These are phyloP conservation scores for Monascus ruber DNA, from an alignment of 2,329 filamentous ascomycete species.

Conservation along the genomic window DNA sequence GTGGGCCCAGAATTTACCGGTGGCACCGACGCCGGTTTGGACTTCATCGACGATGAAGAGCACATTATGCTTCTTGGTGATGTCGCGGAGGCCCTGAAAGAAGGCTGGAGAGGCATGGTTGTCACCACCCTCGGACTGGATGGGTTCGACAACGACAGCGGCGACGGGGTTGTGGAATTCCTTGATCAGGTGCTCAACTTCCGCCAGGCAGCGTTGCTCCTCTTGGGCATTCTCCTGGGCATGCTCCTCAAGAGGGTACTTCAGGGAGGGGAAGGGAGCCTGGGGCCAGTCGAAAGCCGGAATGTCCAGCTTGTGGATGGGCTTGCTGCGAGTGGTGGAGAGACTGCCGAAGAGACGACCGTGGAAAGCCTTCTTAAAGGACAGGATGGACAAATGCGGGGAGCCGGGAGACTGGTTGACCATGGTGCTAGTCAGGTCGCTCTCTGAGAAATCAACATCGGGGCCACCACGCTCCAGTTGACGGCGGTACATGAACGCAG, in stretches of 20 bases:
- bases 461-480: constrained; percentile 70
- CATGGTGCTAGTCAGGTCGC: constrained; percentile 68
- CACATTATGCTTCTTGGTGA: constrained; percentile 57
- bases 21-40: constrained; percentile 85
- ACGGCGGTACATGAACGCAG: constrained; percentile 85
- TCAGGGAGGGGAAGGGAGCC: constrained; percentile 71
- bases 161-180: constrained; percentile 69
- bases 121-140: constrained; percentile 89
- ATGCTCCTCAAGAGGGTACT: constrained; percentile 76
- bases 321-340: constrained; percentile 82
- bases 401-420: constrained; percentile 68
- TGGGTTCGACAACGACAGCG: constrained; percentile 76
- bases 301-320: constrained; percentile 91
- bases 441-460: constrained; percentile 64
- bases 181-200: constrained; percentile 71
- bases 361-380: constrained; percentile 82
- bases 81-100: constrained; percentile 70
- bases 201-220: constrained; percentile 68
- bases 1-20: constrained; percentile 92
- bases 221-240: constrained; percentile 69
- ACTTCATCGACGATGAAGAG: constrained; percentile 90
- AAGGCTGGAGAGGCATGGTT: constrained; percentile 84
- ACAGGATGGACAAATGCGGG: constrained; percentile 71
- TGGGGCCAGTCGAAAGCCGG: constrained; percentile 93
- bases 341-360: constrained; percentile 79